Percentiles rank a stretch among this genome's conserved stretches.
These are phyloP conservation scores for Mycena metata DNA, from an alignment of 768 basidiomycete species.

Conservation along the genomic window DNA sequence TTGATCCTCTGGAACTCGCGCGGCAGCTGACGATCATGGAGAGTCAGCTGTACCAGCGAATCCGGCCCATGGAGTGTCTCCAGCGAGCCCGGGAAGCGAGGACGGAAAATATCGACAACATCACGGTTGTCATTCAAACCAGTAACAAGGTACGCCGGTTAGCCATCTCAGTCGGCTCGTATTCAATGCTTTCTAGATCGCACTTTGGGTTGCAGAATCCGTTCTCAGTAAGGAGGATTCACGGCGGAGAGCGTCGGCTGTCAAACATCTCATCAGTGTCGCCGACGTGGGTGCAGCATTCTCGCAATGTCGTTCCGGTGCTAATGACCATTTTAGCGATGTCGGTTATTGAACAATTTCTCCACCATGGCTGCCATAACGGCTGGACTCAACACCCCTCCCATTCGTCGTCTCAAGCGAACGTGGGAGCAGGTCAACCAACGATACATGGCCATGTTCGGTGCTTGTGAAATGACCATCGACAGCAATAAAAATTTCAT, in stretches of 20 bases:
- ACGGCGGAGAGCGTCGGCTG: slow-evolving; percentile 80
- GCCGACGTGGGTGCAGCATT: slow-evolving; percentile 79
- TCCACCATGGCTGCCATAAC: slow-evolving; percentile 97
- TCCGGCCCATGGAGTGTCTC: slow-evolving; percentile 91
- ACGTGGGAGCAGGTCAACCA: slow-evolving; percentile 93
- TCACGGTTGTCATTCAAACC: slow-evolving; percentile 87
- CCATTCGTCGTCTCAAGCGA: slow-evolving; percentile 91
- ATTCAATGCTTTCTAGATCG: slow-evolving; percentile 68
- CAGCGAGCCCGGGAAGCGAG: slow-evolving; percentile 84
- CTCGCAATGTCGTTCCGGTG: slow-evolving; percentile 13
- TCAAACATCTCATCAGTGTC: slow-evolving; percentile 92
- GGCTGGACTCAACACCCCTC: slow-evolving; percentile 93
- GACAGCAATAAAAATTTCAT: slow-evolving; percentile 95
- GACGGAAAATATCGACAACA: slow-evolving; percentile 83
- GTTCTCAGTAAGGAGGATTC: slow-evolving; percentile 88
- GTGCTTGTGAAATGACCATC: slow-evolving; percentile 88
- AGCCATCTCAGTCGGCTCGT: not conserved
- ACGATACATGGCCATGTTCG: slow-evolving; percentile 79
- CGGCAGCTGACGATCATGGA: slow-evolving; percentile 95
- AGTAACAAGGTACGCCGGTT: slow-evolving; percentile 78
- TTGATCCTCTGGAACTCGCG: slow-evolving; percentile 91
- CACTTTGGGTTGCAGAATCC: slow-evolving; percentile 91
- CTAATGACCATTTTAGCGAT: slow-evolving; percentile 71
- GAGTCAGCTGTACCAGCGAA: slow-evolving; percentile 86
- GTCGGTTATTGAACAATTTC: slow-evolving; percentile 91